Evolutionary conservation across 495 filamentous ascomycete species (phyloP), one percentile per base, ranked within the genome.

Genomic region (Glonium stellatum): DNA sequence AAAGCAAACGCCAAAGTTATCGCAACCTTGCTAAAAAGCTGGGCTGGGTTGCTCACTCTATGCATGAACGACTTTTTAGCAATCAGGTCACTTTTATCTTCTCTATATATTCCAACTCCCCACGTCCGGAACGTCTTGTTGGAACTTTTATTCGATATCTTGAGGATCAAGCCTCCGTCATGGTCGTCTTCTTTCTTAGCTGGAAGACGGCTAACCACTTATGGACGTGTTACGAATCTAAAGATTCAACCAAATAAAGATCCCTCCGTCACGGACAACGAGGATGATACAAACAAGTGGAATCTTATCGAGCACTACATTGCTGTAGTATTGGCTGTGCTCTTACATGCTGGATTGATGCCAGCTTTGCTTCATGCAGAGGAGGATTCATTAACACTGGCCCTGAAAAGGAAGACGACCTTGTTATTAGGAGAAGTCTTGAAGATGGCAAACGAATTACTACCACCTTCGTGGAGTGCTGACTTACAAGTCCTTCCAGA

Each of bases 131-230:
- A 66, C 39, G 64, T 75, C 8, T 76, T 97, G 46, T 76, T 97
- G 62, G 93, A 97, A 66, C 76, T 98, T 5, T 74, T 98, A 44
- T 96, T 92, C 71, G 90, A 92, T 58, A 82, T 97, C 22, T 79
- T 98, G 60, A 85, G 90, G 46, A 96, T 98, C 69, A 97, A 96
- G 67, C 85, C 91, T 21, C 93, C 93, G 5, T 92, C 90, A 0
- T 98, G 95, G 95, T 92, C 92, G 25, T 90, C 90, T 0, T 95
- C 90, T 19, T 98, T 96, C 68, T 80, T 98, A 48, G 93, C 95
- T 39, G 93, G 95, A 6, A 81, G 93, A 63, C 79, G 95, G 55
- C 81, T 97, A 36, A 98, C 93, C 15, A 97, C 74, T 11, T 97
- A 97, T 71, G 91, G 90, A 15, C 82, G 95, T 65, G 91, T 97